Evolutionary conservation across 2,329 filamentous ascomycete genomes (phyloP), one percentile per base, ranked within the genome.

Genomic region (Neofusicoccum parvum): DNA sequence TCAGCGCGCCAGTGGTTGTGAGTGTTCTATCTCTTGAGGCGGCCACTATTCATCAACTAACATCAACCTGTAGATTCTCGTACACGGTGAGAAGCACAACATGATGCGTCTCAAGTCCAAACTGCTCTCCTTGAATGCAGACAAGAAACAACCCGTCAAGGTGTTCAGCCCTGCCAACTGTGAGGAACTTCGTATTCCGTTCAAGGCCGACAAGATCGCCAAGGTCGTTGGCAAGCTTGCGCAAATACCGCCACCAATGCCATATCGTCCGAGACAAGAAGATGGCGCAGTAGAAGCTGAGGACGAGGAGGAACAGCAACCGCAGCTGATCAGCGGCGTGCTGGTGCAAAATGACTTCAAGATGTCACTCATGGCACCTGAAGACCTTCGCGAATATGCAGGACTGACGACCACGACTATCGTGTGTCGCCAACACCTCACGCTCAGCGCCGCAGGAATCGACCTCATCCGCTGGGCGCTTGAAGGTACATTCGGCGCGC

Each of bases 331-430:
- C 71, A 91, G 90, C 0, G 95, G 95, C 34, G 95, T 99, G 0
- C 84, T 99, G 15, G 94, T 99, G 7, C 94, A 98, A 71, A 98
- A 96, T 76, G 95, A 97, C 76, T 98, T 99, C 79, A 97, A 98
- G 77, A 87, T 99, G 74, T 96, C 92, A 0, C 84, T 99, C 39
- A 98, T 99, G 94, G 94, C 94, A 0, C 94, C 95, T 0, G 95
- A 98, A 72, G 95, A 99, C 75, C 83, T 99, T 39, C 89, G 93
- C 67, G 95, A 99, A 78, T 99, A 97, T 75, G 95, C 95, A 0
- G 95, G 95, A n/a, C 82, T 99, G 36, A 97, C 93, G 2, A 98
- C 95, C 0, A 98, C 95, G 0, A 96, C 92, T 1, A 94, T 99
- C 66, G 88, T 90, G 15, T 99, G 95, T 82, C 93, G 92, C 72